A percentile compares a stretch with the other conserved stretches of the same genome.
phyloP scores from a whole-genome alignment of 306 rosid species.

The Quercus parvula region DNA sequence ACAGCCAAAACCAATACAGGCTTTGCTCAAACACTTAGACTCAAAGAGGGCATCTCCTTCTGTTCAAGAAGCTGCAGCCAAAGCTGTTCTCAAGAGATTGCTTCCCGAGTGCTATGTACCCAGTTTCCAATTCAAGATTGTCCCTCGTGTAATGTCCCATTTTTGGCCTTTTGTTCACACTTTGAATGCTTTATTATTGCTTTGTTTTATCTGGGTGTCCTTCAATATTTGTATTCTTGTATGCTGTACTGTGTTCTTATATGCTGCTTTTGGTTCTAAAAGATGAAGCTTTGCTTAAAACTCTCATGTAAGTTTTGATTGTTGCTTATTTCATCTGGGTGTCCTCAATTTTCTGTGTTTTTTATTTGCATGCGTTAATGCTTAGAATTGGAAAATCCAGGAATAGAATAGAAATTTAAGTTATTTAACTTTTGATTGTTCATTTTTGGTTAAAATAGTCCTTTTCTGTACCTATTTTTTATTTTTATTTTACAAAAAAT shows the following conservation, averaged over 20 bases:
- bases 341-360: background rate
- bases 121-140: constrained; percentile 62
- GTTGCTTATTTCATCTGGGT: background rate
- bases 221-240: background rate
- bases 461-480: background rate
- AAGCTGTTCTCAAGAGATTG: constrained; percentile 53
- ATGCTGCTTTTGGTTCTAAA: background rate
- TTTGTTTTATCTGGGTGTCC: constrained; percentile 15
- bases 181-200: constrained; percentile 1
- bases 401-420: background rate
- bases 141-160: constrained; percentile 48
- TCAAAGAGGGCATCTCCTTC: constrained; percentile 59
- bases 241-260: background rate
- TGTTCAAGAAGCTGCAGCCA: constrained; percentile 75
- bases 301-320: background rate
- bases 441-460: background rate
- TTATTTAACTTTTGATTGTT: background rate
- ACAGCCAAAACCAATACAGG: constrained; percentile 45
- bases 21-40: constrained; percentile 64
- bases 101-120: constrained; percentile 60
- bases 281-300: background rate
- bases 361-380: background rate
- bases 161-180: background rate
- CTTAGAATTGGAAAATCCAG: background rate
- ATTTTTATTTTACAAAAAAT: background rate